Evolutionary conservation across 306 rosid species (phyloP).

Genomic region (Glycyrrhiza uralensis): DNA sequence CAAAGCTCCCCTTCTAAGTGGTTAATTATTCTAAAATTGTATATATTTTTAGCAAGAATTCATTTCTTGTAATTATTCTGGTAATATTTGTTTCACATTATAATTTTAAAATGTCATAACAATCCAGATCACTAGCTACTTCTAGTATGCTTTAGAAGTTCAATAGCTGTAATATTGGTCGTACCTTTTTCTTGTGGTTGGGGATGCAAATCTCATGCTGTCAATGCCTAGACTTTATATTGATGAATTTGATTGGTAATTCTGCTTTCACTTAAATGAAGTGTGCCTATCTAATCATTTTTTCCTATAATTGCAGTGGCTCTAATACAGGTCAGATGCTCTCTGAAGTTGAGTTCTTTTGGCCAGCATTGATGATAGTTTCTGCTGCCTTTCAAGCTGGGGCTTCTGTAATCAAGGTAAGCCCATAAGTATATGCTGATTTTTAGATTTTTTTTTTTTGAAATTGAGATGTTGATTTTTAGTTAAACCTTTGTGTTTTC

Average conservation of each 20-base stretch:
- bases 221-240: constrained; percentile 4
- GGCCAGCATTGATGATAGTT: constrained; percentile 84
- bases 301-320: constrained; percentile 55
- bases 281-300: constrained; percentile 28
- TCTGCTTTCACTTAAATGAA: constrained; percentile 18
- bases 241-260: background rate
- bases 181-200: background rate
- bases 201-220: background rate
- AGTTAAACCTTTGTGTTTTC: constrained; percentile 27
- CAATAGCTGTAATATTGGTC: background rate
- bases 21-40: background rate
- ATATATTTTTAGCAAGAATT: background rate
- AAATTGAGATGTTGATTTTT: constrained; percentile 17
- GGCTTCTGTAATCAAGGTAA: constrained; percentile 89
- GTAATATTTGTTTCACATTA: background rate
- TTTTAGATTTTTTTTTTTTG: no score
- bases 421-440: constrained; percentile 5
- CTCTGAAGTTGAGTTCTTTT: constrained; percentile 65
- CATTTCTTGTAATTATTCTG: background rate
- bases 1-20: background rate
- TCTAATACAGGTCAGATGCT: constrained; percentile 79
- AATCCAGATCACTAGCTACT: background rate
- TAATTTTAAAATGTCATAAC: background rate
- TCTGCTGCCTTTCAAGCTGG: constrained; percentile 88
- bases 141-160: background rate